Base-by-base conservation (phyloP, 2,329 filamentous ascomycete species). In the Stachybotrys echinatus region DNA sequence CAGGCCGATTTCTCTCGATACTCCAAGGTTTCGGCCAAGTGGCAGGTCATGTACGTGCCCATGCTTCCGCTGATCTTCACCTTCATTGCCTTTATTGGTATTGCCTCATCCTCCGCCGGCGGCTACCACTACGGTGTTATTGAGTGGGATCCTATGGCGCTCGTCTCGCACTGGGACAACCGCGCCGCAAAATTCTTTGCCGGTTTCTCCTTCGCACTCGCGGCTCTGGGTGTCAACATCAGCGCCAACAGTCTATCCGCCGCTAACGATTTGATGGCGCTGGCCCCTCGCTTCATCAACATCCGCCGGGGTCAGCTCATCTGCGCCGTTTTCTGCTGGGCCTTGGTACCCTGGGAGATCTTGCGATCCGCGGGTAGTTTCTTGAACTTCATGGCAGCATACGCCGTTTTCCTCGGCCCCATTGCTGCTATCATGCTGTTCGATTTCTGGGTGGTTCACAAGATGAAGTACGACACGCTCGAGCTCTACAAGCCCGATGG, bases 401-500 rank as follows among this genome's bases (percentile, higher is more conserved):
- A 61, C 46, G 55, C 55, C 44, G 55, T 61, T 38, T 61, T 62
- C 47, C 56, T 62, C 49, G 59, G 54, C 1, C 58, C 58, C 3
- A 53, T 62, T 1, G 56, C 57, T 22, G 57, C 57, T 3, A 62
- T 63, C 10, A 68, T 69, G 54, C 54, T 67, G 3, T 57, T 62
- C 38, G 66, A 69, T 50, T 46, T 46, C 44, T 46, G 44, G 44
- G 44, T 46, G 12, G 19, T 46, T 18, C 44, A 46, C 27, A 46
- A 20, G 23, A 23, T 23, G 27, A 46, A 46, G 12, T 69, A 68
- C 50, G 42, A 38, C 27, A 45, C 44, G 7, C 3, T 66, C 6
- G 70, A 65, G 17, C 58, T 74, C 42, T 74, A 74, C 58, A 58
- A 68, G 40, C 67, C 66, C 10, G 53, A 65, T 39, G 71, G 70